Evolutionary conservation across 108 stramenopile species (phyloP), one percentile per base, ranked within the genome.

Genomic region (Cyclotella kingstonii): DNA sequence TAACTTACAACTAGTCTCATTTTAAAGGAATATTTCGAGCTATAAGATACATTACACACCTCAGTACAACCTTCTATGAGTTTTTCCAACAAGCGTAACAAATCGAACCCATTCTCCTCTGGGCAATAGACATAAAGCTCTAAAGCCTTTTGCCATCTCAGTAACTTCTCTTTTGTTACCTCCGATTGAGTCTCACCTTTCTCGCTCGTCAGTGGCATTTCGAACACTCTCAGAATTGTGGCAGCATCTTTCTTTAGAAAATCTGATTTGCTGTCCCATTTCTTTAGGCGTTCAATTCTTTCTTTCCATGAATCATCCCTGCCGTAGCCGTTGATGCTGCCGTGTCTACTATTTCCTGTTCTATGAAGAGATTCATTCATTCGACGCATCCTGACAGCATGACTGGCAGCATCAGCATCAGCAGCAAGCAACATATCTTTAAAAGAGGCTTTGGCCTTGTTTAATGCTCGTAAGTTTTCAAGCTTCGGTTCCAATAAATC

Each of bases 81-180:
- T 51, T 83, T 81, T 55, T 90, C 89, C 40, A 90, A 53, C 50
- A 88, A 54, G 29, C 55, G 58, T 44, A 84, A 47, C 63, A 84
- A 63, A 26, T 84, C 83, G 54, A 87, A 40, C 4, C 80, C 68
- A 19, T 19, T 49, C 30, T 60, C 67, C 45, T 75, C 73, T 17
- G 84, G 84, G 42, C 76, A 80, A 60, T 81, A 78, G 4, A 91
- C 85, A 70, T 82, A 91, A 12, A 86, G 59, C 74, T 91, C 87
- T 73, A 88, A 58, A 6, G 87, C 90, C 42, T 80, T 80, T 62
- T 85, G 83, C 90, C 90, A 88, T 10, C 83, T 60, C 17, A 66
- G 74, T 55, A 91, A 27, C 30, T 82, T 73, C 43, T 83, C 72
- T 39, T 83, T 72, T 27, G 75, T 50, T 25, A 71, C 63, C 67